Evolutionary conservation across 2,329 filamentous ascomycete genomes (phyloP).

Genomic region (Colletotrichum chlorophyti): DNA sequence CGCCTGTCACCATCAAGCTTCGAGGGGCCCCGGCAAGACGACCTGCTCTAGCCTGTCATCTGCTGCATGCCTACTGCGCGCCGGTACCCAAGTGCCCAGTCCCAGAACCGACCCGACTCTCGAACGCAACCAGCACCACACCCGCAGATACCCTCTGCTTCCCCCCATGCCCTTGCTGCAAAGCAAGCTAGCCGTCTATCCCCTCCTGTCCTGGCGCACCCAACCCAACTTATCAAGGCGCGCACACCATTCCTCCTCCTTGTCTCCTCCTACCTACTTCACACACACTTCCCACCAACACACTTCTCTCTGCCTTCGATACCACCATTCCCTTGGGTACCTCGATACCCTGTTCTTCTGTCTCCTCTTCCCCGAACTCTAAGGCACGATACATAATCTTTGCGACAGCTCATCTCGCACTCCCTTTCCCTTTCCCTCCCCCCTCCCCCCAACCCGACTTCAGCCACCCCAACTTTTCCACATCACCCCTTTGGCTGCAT

Average conservation of each 20-base stretch:
- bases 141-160: conserved; percentile 12
- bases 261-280: conserved; percentile 16
- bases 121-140: conserved; percentile 24
- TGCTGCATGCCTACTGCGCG: conserved; percentile 20
- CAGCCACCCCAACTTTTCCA: conserved; percentile 20
- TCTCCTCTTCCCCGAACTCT: conserved; percentile 21
- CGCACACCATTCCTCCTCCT: conserved; percentile 25
- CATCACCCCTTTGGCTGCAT: conserved; percentile 19
- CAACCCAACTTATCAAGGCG: conserved; percentile 27
- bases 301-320: conserved; percentile 14
- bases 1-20: conserved; percentile 32
- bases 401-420: conserved; percentile 28
- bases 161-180: conserved; percentile 11
- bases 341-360: conserved; percentile 5
- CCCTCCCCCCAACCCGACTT: conserved; percentile 11
- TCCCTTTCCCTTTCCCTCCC: background rate
- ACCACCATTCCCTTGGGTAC: conserved; percentile 20
- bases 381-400: conserved; percentile 30
- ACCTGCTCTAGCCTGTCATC: conserved; percentile 28
- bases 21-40: conserved; percentile 29
- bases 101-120: conserved; percentile 24
- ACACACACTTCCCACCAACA: conserved; percentile 28
- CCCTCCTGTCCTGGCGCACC: conserved; percentile 24
- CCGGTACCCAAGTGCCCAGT: conserved; percentile 19
- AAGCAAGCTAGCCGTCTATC: conserved; percentile 18